Percentiles rank a stretch among this genome's conserved stretches.
These are phyloP conservation scores for Silene uniflora DNA, from an alignment of 148 eudicot genomes.

Conservation along the genomic window DNA sequence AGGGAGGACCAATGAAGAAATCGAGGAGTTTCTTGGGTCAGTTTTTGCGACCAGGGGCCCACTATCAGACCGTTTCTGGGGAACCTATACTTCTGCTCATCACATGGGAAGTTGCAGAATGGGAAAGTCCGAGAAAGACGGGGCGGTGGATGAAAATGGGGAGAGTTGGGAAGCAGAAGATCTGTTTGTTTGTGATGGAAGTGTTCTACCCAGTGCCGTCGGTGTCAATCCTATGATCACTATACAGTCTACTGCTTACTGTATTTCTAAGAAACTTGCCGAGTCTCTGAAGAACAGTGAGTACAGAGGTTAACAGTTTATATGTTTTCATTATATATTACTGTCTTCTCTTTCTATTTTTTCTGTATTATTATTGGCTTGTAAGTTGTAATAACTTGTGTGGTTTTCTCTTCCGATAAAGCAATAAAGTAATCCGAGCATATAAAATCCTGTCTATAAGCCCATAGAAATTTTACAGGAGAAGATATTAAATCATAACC, in stretches of 20 bases:
- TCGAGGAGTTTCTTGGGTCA: slow-evolving; percentile 54
- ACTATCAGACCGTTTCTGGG: slow-evolving; percentile 35
- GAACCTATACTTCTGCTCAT: slow-evolving; percentile 65
- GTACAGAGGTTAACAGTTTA: slow-evolving; percentile 9
- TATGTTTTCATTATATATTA: not conserved
- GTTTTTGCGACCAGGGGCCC: slow-evolving; percentile 55
- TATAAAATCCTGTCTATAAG: not conserved
- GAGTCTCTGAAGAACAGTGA: slow-evolving; percentile 35
- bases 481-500: not conserved
- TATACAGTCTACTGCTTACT: slow-evolving; percentile 72
- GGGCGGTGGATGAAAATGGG: slow-evolving; percentile 74
- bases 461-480: not conserved
- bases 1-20: slow-evolving; percentile 37
- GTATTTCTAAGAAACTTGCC: slow-evolving; percentile 52
- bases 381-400: not conserved
- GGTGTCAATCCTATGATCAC: slow-evolving; percentile 96
- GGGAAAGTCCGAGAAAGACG: slow-evolving; percentile 49
- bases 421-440: not conserved
- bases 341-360: not conserved
- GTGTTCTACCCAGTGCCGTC: slow-evolving; percentile 70
- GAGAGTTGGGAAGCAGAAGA: slow-evolving; percentile 87
- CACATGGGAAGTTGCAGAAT: slow-evolving; percentile 92
- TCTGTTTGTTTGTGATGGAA: slow-evolving; percentile 71
- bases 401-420: not conserved
- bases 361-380: not conserved